These are phyloP conservation scores for Leccinum pellstonianum DNA, from an alignment of 768 basidiomycete species.

Conservation along the genomic window DNA sequence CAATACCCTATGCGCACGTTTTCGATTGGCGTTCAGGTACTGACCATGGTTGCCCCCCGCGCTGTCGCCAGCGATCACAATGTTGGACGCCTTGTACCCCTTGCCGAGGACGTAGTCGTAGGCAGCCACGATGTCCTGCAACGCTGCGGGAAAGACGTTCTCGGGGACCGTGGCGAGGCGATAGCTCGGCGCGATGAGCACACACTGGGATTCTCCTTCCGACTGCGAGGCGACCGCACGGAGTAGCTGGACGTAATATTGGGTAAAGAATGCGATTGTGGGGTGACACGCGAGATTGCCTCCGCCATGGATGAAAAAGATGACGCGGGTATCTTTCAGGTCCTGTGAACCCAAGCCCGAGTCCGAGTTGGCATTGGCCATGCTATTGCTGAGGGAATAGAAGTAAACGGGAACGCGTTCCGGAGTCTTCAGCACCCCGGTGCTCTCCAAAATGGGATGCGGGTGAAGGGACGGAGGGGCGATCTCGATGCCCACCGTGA, in stretches of 20 bases:
- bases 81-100: constrained; percentile 23
- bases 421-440: constrained; percentile 8
- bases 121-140: constrained; percentile 26
- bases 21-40: background rate
- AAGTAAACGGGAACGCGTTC: constrained; percentile 25
- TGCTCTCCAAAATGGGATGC: background rate
- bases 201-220: background rate
- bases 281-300: constrained; percentile 21
- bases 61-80: constrained; percentile 25
- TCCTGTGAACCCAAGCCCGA: background rate
- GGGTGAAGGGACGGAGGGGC: constrained; percentile 13
- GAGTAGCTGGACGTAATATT: constrained; percentile 11
- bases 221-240: constrained; percentile 5
- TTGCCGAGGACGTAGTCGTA: constrained; percentile 27
- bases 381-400: constrained; percentile 6
- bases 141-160: constrained; percentile 22
- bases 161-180: constrained; percentile 24
- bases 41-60: constrained; percentile 27
- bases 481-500: constrained; percentile 16
- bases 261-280: background rate
- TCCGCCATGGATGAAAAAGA: constrained; percentile 28
- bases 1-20: background rate
- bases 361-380: background rate
- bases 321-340: constrained; percentile 5
- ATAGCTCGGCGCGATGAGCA: constrained; percentile 25